Conservation (phyloP, 2,329 filamentous ascomycete species). For the Alternaria rosae region DNA sequence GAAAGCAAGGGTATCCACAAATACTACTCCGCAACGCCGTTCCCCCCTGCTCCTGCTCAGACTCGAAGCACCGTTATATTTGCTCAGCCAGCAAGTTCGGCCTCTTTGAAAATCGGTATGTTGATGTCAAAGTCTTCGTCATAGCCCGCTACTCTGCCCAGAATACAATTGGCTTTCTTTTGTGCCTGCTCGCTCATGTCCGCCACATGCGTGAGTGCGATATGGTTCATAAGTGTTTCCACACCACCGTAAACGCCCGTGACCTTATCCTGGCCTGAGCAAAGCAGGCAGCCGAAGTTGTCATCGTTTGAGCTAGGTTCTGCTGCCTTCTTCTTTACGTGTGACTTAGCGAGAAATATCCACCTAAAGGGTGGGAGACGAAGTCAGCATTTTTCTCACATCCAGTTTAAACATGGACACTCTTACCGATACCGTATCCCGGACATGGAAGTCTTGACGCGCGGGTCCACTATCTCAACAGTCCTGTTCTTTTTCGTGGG, state of each 20-base stretch:
- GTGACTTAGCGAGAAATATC: conserved; percentile 50
- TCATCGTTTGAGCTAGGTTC: conserved; percentile 19
- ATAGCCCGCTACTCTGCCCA: conserved; percentile 43
- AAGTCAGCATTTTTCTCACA: neutral
- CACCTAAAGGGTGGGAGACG: conserved; percentile 16
- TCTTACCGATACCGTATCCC: conserved; percentile 42
- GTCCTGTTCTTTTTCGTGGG: conserved; percentile 39
- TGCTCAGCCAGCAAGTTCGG: conserved; percentile 3
- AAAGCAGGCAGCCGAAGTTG: conserved; percentile 49
- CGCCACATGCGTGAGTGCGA: conserved; percentile 46
- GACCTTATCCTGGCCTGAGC: conserved; percentile 39
- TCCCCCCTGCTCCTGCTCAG: accelerated
- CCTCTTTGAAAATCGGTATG: conserved; percentile 33
- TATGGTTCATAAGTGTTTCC: conserved; percentile 51
- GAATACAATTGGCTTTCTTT: conserved; percentile 44
- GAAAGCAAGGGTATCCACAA: neutral
- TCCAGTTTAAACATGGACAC: neutral
- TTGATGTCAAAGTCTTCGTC: conserved; percentile 51
- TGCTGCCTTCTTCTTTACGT: conserved; percentile 29
- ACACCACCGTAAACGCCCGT: conserved; percentile 49
- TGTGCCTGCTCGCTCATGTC: conserved; percentile 36
- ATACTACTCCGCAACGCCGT: neutral
- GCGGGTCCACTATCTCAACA: conserved; percentile 39
- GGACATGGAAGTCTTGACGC: conserved; percentile 29
- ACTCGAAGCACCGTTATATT: accelerated